These are phyloP conservation scores for Handroanthus guayacan DNA, from an alignment of 257 asterid species.

Conservation along the genomic window DNA sequence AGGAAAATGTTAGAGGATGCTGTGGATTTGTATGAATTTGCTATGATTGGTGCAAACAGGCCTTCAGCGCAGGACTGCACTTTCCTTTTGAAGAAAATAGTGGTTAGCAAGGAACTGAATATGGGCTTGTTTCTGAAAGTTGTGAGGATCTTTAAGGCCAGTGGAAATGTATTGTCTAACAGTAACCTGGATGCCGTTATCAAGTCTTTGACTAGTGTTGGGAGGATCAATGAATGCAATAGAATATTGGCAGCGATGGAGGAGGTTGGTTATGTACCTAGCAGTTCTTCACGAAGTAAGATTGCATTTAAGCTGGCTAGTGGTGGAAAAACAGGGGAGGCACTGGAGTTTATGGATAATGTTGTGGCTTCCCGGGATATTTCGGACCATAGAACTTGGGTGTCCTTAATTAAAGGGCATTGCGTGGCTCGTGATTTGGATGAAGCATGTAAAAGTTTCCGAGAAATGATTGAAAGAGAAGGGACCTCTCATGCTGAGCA, in stretches of 20 bases:
- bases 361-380: conserved; percentile 35
- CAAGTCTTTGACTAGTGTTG: conserved; percentile 80
- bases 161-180: conserved; percentile 60
- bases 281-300: conserved; percentile 46
- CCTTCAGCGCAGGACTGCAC: conserved; percentile 73
- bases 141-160: conserved; percentile 58
- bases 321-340: conserved; percentile 51
- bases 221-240: conserved; percentile 65
- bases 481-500: conserved; percentile 50
- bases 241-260: conserved; percentile 61
- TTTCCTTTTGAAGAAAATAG: conserved; percentile 79
- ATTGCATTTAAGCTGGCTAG: conserved; percentile 68
- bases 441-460: conserved; percentile 58
- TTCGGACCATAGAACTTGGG: conserved; percentile 53
- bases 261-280: conserved; percentile 63
- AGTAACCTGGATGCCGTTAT: conserved; percentile 60
- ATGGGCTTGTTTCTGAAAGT: conserved; percentile 64
- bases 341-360: conserved; percentile 50
- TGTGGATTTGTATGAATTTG: conserved; percentile 77
- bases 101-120: conserved; percentile 72
- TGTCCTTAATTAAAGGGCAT: conserved; percentile 69
- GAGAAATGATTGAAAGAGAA: conserved; percentile 59
- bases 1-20: conserved; percentile 72
- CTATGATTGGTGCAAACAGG: conserved; percentile 64
- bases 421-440: conserved; percentile 62